Percentiles rank a stretch among this genome's conserved stretches.
Conservation (phyloP, 495 filamentous ascomycete species). For the Xylaria nigripes region DNA sequence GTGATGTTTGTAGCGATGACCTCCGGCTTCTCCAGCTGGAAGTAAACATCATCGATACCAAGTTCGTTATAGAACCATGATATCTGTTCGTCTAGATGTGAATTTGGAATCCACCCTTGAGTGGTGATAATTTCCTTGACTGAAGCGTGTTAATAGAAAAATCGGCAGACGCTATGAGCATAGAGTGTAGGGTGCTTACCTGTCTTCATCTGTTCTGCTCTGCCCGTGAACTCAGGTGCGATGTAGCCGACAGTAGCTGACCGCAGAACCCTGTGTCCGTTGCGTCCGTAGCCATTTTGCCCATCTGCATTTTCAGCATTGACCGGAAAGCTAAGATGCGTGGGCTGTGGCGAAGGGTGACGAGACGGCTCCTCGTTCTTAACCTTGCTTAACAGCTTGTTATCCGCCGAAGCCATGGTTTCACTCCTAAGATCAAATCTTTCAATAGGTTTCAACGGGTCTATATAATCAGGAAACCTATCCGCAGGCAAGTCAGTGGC, state of each 20-base stretch:
- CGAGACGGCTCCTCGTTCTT: conserved; percentile 27
- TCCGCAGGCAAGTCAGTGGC: conserved; percentile 36
- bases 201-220: conserved; percentile 84
- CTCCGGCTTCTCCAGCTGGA: conserved; percentile 80
- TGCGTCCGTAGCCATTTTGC: conserved; percentile 35
- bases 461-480: conserved; percentile 32
- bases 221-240: conserved; percentile 90
- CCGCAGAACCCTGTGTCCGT: conserved; percentile 59
- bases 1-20: conserved; percentile 90
- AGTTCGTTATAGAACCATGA: conserved; percentile 96
- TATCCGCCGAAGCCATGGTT: conserved; percentile 24
- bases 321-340: conserved; percentile 72
- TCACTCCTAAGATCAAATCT: conserved; percentile 10
- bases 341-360: conserved; percentile 83
- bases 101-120: conserved; percentile 70
- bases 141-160: conserved; percentile 23
- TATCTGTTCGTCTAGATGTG: conserved; percentile 76
- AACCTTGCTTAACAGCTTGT: conserved; percentile 30
- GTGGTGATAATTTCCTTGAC: conserved; percentile 36
- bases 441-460: conserved; percentile 30
- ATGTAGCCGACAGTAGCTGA: conserved; percentile 94
- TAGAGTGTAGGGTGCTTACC: conserved; percentile 43
- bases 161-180: background rate
- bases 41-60: conserved; percentile 98
- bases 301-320: background rate